Evolutionary conservation across 1,284 basidiomycete species (phyloP).

Genomic region (Cutaneotrichosporon sp.): DNA sequence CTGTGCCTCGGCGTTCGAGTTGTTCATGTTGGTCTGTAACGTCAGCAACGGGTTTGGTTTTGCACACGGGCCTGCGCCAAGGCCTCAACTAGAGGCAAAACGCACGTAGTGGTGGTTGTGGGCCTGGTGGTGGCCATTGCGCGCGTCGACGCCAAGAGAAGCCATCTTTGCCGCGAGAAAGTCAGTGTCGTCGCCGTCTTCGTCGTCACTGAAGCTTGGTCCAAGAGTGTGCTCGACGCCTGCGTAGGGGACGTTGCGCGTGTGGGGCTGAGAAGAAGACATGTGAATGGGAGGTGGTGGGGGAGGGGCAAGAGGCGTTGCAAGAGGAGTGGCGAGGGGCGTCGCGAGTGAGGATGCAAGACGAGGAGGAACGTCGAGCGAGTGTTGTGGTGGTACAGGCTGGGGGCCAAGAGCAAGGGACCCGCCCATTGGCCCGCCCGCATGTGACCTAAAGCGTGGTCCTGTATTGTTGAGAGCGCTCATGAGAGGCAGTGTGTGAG

Average conservation of each 20-base stretch:
- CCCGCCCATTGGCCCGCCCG: slow-evolving; percentile 1
- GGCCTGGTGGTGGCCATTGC: too few species aligned
- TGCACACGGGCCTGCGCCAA: too few species aligned
- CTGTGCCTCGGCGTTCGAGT: slow-evolving; percentile 7
- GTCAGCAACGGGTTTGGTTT: too few species aligned
- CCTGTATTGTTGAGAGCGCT: slow-evolving; percentile 20
- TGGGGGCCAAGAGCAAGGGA: neutral
- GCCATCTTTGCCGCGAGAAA: slow-evolving; percentile 43
- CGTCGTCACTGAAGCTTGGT: slow-evolving; percentile 41
- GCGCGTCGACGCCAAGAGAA: slow-evolving; percentile 1
- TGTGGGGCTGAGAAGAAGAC: slow-evolving; percentile 7
- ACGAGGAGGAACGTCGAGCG: slow-evolving; percentile 16
- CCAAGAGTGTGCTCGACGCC: slow-evolving; percentile 39
- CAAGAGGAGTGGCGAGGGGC: slow-evolving; percentile 7
- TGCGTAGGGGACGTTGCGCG: slow-evolving; percentile 18
- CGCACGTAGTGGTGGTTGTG: too few species aligned
- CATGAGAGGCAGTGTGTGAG: slow-evolving; percentile 3
- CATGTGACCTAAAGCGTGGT: slow-evolving; percentile 16
- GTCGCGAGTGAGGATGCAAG: slow-evolving; percentile 10
- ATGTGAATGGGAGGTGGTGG: slow-evolving; percentile 13
- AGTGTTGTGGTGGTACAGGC: neutral
- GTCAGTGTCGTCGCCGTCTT: slow-evolving; percentile 42
- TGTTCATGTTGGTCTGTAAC: too few species aligned
- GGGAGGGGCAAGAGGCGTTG: slow-evolving; percentile 13
- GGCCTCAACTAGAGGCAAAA: too few species aligned